Percentiles rank a stretch among this genome's conserved stretches.
Conservation (phyloP, 208 protist species). For the Crithidia acanthocephali region DNA sequence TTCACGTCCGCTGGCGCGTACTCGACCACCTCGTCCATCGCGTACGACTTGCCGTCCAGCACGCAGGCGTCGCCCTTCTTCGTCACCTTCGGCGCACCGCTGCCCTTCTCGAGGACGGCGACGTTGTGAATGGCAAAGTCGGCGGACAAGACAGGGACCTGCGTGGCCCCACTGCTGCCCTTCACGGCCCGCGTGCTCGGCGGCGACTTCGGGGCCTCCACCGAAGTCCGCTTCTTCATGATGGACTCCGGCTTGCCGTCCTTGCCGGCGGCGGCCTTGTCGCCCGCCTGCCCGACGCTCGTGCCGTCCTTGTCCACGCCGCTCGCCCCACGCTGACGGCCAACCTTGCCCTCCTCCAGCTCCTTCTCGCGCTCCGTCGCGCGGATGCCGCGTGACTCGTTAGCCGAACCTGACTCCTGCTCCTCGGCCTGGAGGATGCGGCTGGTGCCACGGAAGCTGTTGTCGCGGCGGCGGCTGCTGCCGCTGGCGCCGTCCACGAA, state of each 20-base stretch:
- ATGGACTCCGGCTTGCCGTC: constrained; percentile 20
- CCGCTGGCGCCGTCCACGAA: constrained; percentile 7
- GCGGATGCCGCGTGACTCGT: background rate
- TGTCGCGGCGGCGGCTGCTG: constrained; percentile 8
- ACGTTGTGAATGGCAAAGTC: constrained; percentile 37
- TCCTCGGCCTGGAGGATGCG: constrained; percentile 6
- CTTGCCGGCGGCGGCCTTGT: background rate
- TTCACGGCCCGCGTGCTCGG: constrained; percentile 9
- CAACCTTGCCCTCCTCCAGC: background rate
- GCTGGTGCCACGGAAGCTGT: constrained; percentile 32
- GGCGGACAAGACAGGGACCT: constrained; percentile 19
- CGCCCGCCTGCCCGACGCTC: constrained; percentile 11
- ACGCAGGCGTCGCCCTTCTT: constrained; percentile 29
- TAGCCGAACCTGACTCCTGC: background rate
- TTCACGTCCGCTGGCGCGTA: constrained; percentile 28
- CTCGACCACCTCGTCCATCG: constrained; percentile 44
- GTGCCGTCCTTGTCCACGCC: constrained; percentile 29
- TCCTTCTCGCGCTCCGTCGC: constrained; percentile 17
- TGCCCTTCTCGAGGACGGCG: constrained; percentile 17
- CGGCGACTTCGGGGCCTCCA: constrained; percentile 33
- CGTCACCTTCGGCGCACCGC: constrained; percentile 6
- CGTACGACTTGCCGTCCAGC: constrained; percentile 29
- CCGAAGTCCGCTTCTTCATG: constrained; percentile 19
- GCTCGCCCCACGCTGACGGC: constrained; percentile 6
- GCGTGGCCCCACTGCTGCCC: background rate